Evolutionary conservation across 495 filamentous ascomycete genomes (phyloP), one percentile per base, ranked within the genome.

Genomic region (Aspergillus coremiiformis): DNA sequence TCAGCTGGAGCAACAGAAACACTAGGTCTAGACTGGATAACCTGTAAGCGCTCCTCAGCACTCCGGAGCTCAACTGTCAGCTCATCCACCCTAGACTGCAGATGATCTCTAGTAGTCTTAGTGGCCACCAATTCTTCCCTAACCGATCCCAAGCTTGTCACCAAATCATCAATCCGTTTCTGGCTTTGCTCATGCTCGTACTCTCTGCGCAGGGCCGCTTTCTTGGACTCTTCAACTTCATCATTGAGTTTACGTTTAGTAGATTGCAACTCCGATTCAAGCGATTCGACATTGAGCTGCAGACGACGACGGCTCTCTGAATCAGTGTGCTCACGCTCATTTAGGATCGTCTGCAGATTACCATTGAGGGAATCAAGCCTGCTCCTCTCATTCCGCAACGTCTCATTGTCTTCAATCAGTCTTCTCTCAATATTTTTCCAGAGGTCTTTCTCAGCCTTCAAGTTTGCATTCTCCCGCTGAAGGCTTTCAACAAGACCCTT

Each of bases 351-450:
- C 55, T 97, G 90, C 22, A 95, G 78, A 54, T 84, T 89, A 19
- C 82, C 76, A 33, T 96, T 78, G 27, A 94, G 69, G 39, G 76
- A 80, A 62, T 95, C 93, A 2, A 97, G 82, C 20, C 89, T 80
- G 33, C 78, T 74, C 37, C 85, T 84, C 63, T 98, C 94, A 52
- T 94, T 86, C 29, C 85, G 73, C n/a, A 96, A 73, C 11, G 71
- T 79, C 54, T 90, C 86, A 47, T 89, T 94, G 54, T 97, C 94
- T 43, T 90, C 86, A 53, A 75, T 84, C 17, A 96, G 75, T 32
- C 94, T 80, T 55, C 86, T 84, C 63, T 97, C 89, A 51, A 96
- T 92, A 42, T 80, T 87, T 70, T 92, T 95, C 86, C 84, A 92
- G 20, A 97, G 74, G 4, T 84, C 83, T 65, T 92, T 94, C 61